Base-by-base conservation (phyloP, 2,329 filamentous ascomycete genomes). In the Claviceps monticola region DNA sequence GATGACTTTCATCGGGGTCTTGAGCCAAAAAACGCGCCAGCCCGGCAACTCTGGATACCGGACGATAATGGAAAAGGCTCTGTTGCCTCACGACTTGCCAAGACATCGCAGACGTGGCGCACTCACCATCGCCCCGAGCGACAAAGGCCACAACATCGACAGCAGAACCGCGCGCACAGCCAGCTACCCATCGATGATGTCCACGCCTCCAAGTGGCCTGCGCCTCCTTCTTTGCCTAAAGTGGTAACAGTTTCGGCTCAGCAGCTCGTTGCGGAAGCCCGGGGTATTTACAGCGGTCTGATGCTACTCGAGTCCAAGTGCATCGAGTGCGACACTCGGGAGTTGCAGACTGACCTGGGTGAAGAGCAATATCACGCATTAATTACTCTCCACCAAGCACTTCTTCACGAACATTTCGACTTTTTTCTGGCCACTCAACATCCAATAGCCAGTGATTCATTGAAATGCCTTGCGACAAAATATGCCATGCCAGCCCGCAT, bases 401-500 rank as follows among this genome's bases (percentile, higher is more conserved):
- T 95, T 0, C 68, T 95, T 0, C 81, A 93, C 56, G 88, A 95
- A 54, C 85, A 91, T 53, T 84, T 90, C 53, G 87, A 91, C 55
- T 91, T 91, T 60, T 90, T 96, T 53, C 71, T 95, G 1, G 90
- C 90, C 0, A 86, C 81, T 0, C 89, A 96, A 58, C 89, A 97
- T 61, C 90, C 88, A 0, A 84, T 83, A 0, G 87, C 88, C 0
- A 86, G 76, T 23, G 74, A 74, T 0, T 79, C 83, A 0, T 64
- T 97, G 0, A 75, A 78, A 3, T 72, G 79, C 0, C 66, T 96
- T 0, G 84, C 89, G 0, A 76, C 77, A 0, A 93, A 93, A 55
- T 95, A 95, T 58, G 82, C 82, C 0, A 96, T 97, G 88, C 90
- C 91, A 0, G 88, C 87, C 0, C 74, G 91, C 0, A 93, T 97